Evolutionary conservation across 1,284 basidiomycete species (phyloP), one percentile per base, ranked within the genome.

Genomic region (Hemileccinum hortonii): DNA sequence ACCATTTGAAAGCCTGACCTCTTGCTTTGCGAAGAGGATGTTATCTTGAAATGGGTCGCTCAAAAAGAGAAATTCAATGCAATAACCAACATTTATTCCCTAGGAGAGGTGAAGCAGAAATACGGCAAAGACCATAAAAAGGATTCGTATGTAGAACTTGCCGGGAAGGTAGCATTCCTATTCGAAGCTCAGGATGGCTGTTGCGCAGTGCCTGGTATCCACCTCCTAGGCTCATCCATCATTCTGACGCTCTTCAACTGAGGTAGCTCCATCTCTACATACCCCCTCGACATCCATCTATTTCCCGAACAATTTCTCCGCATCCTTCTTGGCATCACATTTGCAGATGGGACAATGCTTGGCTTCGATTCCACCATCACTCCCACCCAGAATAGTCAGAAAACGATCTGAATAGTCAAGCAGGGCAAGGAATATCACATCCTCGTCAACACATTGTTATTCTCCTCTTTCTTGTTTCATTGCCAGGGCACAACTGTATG

Each of bases 51-150:
- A 36, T 6, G 26, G 3, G 14, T 19, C n/a, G 12, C 14, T 9
- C 4, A 29, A 11, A 4, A 7, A 1, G 14, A 32, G 15, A 38
- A n/a, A 11, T 45, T 40, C 12, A 3, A 44, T 12, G 24, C 44
- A 22, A 0, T 19, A 19, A 49, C 38, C 0, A 19, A 50, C 9
- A 14, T 50, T 16, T 50, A 39, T 10, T 12, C 33, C 11, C 1
- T 56, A 4, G 37, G 45, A 0, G n/a, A 50, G 33, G 26, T 54
- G 32, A 56, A 50, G 30, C 41, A 44, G 39, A 42, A 16, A 3
- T 19, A 30, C 1, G 44, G 15, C 6, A 2, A 18, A 0, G 36
- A 38, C 16, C 48, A n/a, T 3, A 26, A 15, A 3, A 49, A 44
- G 18, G 36, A 36, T 24, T 53, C 44, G 4, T 56, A 10, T 18